Percentiles rank a stretch among this genome's conserved stretches.
These are phyloP conservation scores for Lepidium africanum DNA, from an alignment of 345 rosid genomes.

Conservation along the genomic window DNA sequence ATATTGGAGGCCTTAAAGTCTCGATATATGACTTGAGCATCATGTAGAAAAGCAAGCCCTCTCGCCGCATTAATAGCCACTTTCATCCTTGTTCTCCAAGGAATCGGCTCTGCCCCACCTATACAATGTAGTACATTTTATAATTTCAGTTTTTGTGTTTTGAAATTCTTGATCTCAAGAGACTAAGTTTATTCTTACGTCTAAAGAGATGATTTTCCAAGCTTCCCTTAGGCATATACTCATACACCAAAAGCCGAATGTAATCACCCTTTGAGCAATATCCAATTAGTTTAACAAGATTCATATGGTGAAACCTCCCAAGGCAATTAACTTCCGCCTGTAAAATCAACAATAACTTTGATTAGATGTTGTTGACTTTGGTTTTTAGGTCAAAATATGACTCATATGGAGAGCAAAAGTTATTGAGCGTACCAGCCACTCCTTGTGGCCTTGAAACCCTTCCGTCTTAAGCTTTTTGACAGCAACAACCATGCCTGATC, in stretches of 20 bases:
- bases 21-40: slow-evolving; percentile 88
- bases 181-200: slow-evolving; percentile 9
- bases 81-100: slow-evolving; percentile 81
- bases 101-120: slow-evolving; percentile 82
- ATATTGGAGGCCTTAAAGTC: slow-evolving; percentile 92
- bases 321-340: slow-evolving; percentile 83
- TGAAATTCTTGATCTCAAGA: too few species aligned
- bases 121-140: not conserved
- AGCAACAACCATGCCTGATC: slow-evolving; percentile 84
- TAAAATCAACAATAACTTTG: not conserved
- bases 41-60: slow-evolving; percentile 89
- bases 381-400: not conserved
- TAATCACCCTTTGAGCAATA: slow-evolving; percentile 74
- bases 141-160: not conserved
- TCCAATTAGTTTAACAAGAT: slow-evolving; percentile 86
- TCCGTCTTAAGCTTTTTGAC: slow-evolving; percentile 86
- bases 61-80: slow-evolving; percentile 88
- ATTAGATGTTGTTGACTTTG: not conserved
- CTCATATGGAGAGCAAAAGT: not conserved
- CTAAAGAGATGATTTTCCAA: slow-evolving; percentile 48
- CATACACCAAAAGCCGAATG: slow-evolving; percentile 69
- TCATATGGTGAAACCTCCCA: slow-evolving; percentile 81
- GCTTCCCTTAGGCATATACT: slow-evolving; percentile 90
- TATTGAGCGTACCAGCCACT: slow-evolving; percentile 74
- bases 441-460: slow-evolving; percentile 85